Conservation (phyloP, 2,329 filamentous ascomycete species). For the Stemphylium vesicarium region DNA sequence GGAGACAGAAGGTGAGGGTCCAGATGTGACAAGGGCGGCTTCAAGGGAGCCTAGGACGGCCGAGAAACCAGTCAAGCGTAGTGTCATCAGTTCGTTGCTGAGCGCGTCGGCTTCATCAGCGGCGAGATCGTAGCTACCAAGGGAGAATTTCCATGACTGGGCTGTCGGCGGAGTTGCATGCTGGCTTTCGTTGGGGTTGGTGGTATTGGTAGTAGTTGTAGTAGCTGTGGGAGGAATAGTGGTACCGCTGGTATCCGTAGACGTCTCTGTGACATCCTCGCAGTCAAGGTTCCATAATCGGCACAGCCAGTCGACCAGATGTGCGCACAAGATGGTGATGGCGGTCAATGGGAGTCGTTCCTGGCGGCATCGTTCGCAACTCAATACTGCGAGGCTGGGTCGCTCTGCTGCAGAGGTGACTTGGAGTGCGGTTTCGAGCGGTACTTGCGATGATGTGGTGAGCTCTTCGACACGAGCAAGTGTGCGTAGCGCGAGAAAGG, state of each 20-base stretch:
- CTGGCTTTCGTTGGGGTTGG: background rate
- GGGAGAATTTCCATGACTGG: constrained; percentile 13
- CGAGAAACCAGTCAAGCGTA: constrained; percentile 14
- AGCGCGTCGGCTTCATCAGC: constrained; percentile 18
- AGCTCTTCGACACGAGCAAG: constrained; percentile 14
- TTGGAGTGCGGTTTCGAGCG: constrained; percentile 16
- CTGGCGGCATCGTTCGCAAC: constrained; percentile 15
- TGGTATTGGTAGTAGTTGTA: background rate
- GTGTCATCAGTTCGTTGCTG: constrained; percentile 16
- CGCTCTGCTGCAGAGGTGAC: constrained; percentile 8
- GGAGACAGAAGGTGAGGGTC: background rate
- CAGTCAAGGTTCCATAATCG: constrained; percentile 13
- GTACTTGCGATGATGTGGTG: constrained; percentile 14
- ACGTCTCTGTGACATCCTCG: background rate
- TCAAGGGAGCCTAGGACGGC: constrained; percentile 15
- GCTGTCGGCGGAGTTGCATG: background rate
- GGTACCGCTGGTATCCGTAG: constrained; percentile 4
- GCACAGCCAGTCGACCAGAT: constrained; percentile 17
- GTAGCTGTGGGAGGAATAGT: background rate
- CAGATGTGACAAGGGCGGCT: constrained; percentile 12
- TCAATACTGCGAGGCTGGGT: constrained; percentile 9
- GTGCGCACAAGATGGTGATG: constrained; percentile 13
- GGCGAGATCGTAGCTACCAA: constrained; percentile 14
- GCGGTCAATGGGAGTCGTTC: constrained; percentile 13
- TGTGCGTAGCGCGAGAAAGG: constrained; percentile 10